Percentiles rank a stretch among this genome's conserved stretches.
These are phyloP conservation scores for Typha latifolia DNA, from an alignment of 176 grass and related monocot genomes.

Conservation along the genomic window DNA sequence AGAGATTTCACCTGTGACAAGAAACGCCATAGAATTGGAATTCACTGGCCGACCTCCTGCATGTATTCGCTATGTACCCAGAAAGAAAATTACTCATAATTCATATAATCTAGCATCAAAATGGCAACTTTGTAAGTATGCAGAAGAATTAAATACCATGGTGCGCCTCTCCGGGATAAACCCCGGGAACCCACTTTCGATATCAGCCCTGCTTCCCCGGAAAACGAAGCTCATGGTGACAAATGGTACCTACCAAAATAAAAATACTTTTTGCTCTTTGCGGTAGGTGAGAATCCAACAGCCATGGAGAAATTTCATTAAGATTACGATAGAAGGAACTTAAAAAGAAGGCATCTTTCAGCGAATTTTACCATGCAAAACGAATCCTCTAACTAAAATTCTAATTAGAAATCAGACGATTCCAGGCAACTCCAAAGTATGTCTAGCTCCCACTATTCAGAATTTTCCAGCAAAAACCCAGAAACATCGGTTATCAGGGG, in stretches of 20 bases:
- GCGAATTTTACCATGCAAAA: too few relatives aligned
- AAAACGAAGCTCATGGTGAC: slow-evolving; percentile 81
- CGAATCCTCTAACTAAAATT: slow-evolving; percentile 48
- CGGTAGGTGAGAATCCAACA: not conserved
- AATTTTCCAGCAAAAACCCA: slow-evolving; percentile 25
- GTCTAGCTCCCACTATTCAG: not conserved
- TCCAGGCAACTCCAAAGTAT: slow-evolving; percentile 8
- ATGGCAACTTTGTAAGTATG: slow-evolving; percentile 3
- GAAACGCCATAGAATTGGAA: slow-evolving; percentile 78
- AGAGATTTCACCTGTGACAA: slow-evolving; percentile 64
- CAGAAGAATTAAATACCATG: slow-evolving; percentile 33
- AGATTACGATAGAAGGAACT: slow-evolving; percentile 24
- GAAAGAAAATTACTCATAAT: slow-evolving; percentile 4
- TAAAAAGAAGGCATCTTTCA: too few relatives aligned
- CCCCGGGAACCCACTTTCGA: slow-evolving; percentile 54
- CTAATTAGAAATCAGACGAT: slow-evolving; percentile 23
- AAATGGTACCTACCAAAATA: slow-evolving; percentile 18
- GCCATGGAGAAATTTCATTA: not conserved
- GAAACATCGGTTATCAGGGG: not conserved
- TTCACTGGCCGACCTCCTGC: slow-evolving; percentile 60
- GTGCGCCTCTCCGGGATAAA: slow-evolving; percentile 60
- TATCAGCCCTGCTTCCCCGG: slow-evolving; percentile 61
- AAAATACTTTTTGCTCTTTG: slow-evolving; percentile 18
- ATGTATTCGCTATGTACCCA: slow-evolving; percentile 50
- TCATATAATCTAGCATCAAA: slow-evolving; percentile 9